Evolutionary conservation across 805 yeast species (phyloP).

Genomic region (Candida easanensis): DNA sequence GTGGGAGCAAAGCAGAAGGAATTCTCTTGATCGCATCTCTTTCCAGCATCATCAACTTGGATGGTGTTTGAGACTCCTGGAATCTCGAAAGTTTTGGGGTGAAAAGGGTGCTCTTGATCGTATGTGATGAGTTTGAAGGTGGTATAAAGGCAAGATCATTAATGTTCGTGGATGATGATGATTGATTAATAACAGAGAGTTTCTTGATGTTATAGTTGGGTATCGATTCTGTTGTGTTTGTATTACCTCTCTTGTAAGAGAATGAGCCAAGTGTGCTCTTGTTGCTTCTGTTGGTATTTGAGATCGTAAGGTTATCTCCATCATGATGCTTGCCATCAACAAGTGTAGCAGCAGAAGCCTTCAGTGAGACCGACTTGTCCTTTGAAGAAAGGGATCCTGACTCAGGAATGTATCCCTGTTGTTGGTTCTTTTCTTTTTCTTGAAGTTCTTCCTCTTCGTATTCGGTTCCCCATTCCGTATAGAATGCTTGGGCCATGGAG

Average conservation of each 20-base stretch:
- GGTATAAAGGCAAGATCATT: background rate
- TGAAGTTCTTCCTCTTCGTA: slow-evolving; percentile 1
- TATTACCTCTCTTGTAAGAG: slow-evolving; percentile 4
- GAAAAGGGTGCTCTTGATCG: slow-evolving; percentile 1
- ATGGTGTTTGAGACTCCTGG: slow-evolving; percentile 2
- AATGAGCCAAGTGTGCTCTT: background rate
- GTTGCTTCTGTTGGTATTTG: slow-evolving; percentile 3
- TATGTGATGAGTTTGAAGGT: slow-evolving; percentile 3
- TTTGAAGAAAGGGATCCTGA: slow-evolving; percentile 3
- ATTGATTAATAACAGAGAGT: slow-evolving; percentile 24
- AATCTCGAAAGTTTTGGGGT: slow-evolving; percentile 17
- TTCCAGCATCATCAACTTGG: slow-evolving; percentile 19
- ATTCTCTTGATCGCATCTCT: slow-evolving; percentile 28
- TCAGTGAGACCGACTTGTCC: slow-evolving; percentile 19
- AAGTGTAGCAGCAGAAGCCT: slow-evolving; percentile 28
- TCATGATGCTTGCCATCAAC: slow-evolving; percentile 18
- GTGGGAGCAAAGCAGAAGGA: slow-evolving; percentile 27
- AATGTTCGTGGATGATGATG: slow-evolving; percentile 19
- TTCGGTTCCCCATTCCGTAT: background rate
- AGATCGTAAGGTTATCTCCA: background rate
- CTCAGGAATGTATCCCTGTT: slow-evolving; percentile 4
- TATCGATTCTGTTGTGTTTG: background rate
- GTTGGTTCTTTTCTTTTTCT: background rate
- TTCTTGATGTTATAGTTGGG: slow-evolving; percentile 22
- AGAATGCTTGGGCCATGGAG: slow-evolving; percentile 4